Evolutionary conservation across 495 filamentous ascomycete species (phyloP), one percentile per base, ranked within the genome.

Genomic region (Penicillium coprophilum): DNA sequence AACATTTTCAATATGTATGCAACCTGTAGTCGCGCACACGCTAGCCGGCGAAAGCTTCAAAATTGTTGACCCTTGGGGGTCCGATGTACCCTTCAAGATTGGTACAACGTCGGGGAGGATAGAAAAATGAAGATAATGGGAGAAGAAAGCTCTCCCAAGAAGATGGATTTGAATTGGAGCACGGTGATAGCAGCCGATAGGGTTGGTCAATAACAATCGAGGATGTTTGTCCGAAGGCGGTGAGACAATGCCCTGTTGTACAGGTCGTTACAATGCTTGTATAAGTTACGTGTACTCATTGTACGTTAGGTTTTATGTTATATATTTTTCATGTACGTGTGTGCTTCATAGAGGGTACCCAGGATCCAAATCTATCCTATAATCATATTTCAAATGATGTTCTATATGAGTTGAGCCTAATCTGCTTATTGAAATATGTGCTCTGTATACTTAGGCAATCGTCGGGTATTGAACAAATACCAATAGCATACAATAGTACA

Each of bases 1-100:
- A 89, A 89, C 87, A 90, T 90, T 62, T 60, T 76, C 63, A 23
- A 36, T 52, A 46, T 38, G 45, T 45, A 38, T 12, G 24, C 34
- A 32, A 41, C 20, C 13, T 57, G 39, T 11, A 44, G 21, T 56
- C 30, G 40, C 39, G 50, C 48, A 52, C 23, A 40, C 31, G 52
- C 50, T 49, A 55, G 48, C 61, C 47, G 36, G 57, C 23, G 39
- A 55, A 50, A 43, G 7, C 39, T 21, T 20, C 11, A n/a, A 45
- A 3, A 24, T 34, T 17, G 19, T 46, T 53, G 28, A 53, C 27
- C n/a, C n/a, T 46, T 46, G 24, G 44, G 21, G 45, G 28, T 47
- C 45, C 28, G 28, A 19, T 30, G 24, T n/a, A 9, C 34, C 6
- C 23, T 51, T 12, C 9, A 12, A 13, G 11, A 0, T 30, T 51